Conservation (phyloP, 78 protist genomes). For the Guillardia theta region DNA sequence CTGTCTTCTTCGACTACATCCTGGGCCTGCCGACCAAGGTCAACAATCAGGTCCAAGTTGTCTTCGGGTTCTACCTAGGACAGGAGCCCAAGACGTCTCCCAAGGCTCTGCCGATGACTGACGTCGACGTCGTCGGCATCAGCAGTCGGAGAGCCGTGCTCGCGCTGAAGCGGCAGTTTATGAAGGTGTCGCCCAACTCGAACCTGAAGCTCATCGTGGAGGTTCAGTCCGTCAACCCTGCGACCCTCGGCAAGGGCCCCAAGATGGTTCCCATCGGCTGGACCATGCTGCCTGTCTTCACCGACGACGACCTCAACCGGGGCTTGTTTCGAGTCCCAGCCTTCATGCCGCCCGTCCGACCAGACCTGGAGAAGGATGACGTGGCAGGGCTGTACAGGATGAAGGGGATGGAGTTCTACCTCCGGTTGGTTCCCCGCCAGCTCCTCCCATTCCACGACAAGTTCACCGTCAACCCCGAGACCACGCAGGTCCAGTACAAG, state of each 20-base stretch:
- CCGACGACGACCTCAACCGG: background rate
- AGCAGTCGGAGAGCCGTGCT: background rate
- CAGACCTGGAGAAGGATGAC: background rate
- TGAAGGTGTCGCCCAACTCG: background rate
- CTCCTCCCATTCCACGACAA: background rate
- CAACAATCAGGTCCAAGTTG: background rate
- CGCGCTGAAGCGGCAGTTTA: background rate
- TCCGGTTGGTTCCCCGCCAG: background rate
- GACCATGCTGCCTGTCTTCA: background rate
- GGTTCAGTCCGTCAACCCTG: background rate
- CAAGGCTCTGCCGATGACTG: background rate
- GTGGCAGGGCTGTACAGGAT: background rate
- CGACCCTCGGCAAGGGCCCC: background rate
- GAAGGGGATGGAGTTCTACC: background rate
- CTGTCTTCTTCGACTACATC: background rate
- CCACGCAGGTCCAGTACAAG: background rate
- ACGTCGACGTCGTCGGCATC: background rate
- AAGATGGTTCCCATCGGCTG: background rate
- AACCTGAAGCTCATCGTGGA: background rate
- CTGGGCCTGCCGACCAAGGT: background rate
- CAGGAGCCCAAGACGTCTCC: background rate
- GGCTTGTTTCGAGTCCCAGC: background rate
- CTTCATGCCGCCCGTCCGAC: background rate
- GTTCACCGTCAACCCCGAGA: background rate
- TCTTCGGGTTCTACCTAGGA: background rate